phyloP scores from a whole-genome alignment of 305 asterid genomes.

The Stenogyne calaminthoides region DNA sequence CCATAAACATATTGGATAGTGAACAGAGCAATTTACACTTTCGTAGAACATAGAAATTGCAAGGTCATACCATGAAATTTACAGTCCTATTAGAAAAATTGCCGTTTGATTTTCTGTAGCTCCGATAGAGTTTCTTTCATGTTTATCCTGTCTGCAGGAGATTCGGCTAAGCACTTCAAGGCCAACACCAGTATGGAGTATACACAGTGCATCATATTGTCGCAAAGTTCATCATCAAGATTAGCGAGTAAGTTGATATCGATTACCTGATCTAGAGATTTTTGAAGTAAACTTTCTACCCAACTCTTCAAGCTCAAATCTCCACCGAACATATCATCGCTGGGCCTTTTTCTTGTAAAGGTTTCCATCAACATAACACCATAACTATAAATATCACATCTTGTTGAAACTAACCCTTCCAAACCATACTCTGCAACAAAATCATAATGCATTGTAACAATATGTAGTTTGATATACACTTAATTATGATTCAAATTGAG shows the following conservation, averaged over 20 bases:
- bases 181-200: slow-evolving; percentile 29
- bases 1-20: too few relatives aligned
- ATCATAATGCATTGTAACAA: neutral
- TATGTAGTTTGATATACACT: neutral
- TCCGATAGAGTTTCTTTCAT: slow-evolving; percentile 4
- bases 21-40: too few relatives aligned
- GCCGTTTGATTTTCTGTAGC: neutral
- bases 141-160: neutral
- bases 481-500: neutral
- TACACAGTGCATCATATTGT: slow-evolving; percentile 3
- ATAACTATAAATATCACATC: slow-evolving; percentile 31
- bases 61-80: neutral
- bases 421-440: slow-evolving; percentile 27
- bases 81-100: neutral
- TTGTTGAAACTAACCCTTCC: slow-evolving; percentile 4
- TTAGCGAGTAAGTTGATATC: slow-evolving; percentile 8
- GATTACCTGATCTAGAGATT: neutral
- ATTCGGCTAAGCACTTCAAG: slow-evolving; percentile 1
- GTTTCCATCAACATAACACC: slow-evolving; percentile 42
- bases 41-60: neutral
- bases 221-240: neutral
- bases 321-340: slow-evolving; percentile 19
- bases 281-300: neutral
- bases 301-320: slow-evolving; percentile 12
- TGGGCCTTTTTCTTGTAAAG: slow-evolving; percentile 39